Base-by-base conservation (phyloP, 108 stramenopile genomes). In the Asterionellopsis glacialis region DNA sequence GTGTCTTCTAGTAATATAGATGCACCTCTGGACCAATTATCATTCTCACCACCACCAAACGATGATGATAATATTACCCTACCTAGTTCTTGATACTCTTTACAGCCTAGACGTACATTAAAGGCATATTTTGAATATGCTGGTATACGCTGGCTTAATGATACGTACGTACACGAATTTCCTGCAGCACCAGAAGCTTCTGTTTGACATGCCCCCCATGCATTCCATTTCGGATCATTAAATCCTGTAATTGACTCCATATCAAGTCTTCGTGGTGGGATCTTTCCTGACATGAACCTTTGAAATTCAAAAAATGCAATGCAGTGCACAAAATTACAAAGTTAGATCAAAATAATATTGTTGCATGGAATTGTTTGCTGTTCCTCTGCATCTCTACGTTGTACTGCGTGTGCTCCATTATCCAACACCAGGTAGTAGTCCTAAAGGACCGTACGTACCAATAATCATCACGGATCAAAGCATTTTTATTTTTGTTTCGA, bases 71-170 rank as follows among this genome's bases (percentile, higher is more conserved):
- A 7, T 44, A 87, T 59, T 5, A 65, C 40, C 24, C 66, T 59
- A 1, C 81, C 79, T 12, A 88, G 26, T 52, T 75, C 43, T 2
- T 22, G 14, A 59, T 66, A 80, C 52, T 88, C 81, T 50, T 67
- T 68, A 15, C 75, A 58, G 13, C 83, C 87, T 25, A 74, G 62
- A 5, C 54, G 51, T 50, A 88, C 80, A 26, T 40, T 64, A 44
- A 74, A 82, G 33, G 59, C 76, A 57, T 88, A 84, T 56, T 88
- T 88, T n/a, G 80, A 76, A 70, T 88, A 84, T 11, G 76, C 79
- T 16, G 83, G 83, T 40, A 74, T 64, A 11, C 79, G 75, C 51
- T 88, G 87, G 47, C 84, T 83, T 65, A 88, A 49, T 0, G 70
- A 70, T 0, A 88, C 79, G 57, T 88, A 88, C 18, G 83, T 84